phyloP scores from a whole-genome alignment of 495 filamentous ascomycete species.

The Aspergillus cavernicola region DNA sequence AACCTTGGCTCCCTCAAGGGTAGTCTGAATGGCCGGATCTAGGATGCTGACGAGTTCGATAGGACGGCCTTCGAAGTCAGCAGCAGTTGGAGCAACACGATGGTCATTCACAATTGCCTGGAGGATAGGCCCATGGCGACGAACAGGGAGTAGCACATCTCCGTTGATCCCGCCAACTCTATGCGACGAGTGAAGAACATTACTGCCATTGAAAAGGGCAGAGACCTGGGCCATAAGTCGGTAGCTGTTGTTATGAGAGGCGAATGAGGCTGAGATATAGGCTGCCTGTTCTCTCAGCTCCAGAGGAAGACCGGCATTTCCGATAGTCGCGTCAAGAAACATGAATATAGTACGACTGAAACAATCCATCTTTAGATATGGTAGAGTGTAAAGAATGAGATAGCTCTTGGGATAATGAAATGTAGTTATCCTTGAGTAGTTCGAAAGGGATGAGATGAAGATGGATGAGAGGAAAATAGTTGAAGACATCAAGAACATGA shows the following conservation, averaged over 20 bases:
- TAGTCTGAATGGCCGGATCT: constrained; percentile 11
- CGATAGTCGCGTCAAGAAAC: constrained; percentile 4
- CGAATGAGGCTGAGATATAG: constrained; percentile 13
- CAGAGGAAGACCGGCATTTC: constrained; percentile 1
- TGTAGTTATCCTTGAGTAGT: background rate
- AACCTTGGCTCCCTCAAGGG: constrained; percentile 1
- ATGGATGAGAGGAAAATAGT: background rate
- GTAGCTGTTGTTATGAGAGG: constrained; percentile 11
- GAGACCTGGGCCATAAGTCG: constrained; percentile 23
- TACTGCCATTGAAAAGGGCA: constrained; percentile 12
- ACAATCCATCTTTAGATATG: background rate
- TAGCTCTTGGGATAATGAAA: background rate
- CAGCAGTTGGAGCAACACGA: constrained; percentile 14
- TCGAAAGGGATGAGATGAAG: background rate
- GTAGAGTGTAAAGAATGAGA: background rate
- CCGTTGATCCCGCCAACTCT: background rate
- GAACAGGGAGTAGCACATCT: constrained; percentile 9
- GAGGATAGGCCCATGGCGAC: constrained; percentile 9
- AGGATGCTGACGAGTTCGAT: constrained; percentile 20
- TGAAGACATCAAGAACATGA: background rate
- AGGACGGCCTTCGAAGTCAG: constrained; percentile 24
- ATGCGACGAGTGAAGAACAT: constrained; percentile 18
- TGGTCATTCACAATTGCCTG: constrained; percentile 10
- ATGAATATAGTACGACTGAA: background rate
- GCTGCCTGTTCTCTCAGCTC: constrained; percentile 13